Conservation (phyloP, 2,329 filamentous ascomycete species). For the Dactylella cylindrospora region DNA sequence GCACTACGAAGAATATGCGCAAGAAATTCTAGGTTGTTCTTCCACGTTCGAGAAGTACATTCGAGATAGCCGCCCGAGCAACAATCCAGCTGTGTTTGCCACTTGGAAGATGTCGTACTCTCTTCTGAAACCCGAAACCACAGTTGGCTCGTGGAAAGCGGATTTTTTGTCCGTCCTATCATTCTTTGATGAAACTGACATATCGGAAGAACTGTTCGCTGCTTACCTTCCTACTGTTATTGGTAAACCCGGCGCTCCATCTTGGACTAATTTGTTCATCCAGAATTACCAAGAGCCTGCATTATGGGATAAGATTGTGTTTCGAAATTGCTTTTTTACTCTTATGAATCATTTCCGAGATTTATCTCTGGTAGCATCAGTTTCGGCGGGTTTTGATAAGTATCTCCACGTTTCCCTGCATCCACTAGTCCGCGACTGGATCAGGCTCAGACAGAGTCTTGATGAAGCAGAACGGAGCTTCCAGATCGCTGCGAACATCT, state of each 20-base stretch:
- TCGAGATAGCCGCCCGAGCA: neutral
- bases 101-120: conserved; percentile 8
- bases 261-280: neutral
- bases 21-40: neutral
- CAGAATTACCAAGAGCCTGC: neutral
- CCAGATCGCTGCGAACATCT: neutral
- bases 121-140: neutral
- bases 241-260: neutral
- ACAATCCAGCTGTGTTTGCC: neutral
- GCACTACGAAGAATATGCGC: neutral
- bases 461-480: neutral
- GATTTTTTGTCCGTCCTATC: neutral
- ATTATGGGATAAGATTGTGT: neutral
- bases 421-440: neutral
- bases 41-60: neutral
- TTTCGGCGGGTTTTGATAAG: neutral
- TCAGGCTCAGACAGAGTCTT: neutral
- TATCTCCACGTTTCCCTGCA: neutral
- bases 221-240: neutral
- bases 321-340: too few species aligned
- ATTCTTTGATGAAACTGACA: conserved; percentile 2
- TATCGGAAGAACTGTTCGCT: neutral
- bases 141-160: neutral
- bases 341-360: neutral
- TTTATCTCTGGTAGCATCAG: neutral